Conservation (phyloP, 371 early-diverging fungal genomes). For the Fennellomyces sp. region DNA sequence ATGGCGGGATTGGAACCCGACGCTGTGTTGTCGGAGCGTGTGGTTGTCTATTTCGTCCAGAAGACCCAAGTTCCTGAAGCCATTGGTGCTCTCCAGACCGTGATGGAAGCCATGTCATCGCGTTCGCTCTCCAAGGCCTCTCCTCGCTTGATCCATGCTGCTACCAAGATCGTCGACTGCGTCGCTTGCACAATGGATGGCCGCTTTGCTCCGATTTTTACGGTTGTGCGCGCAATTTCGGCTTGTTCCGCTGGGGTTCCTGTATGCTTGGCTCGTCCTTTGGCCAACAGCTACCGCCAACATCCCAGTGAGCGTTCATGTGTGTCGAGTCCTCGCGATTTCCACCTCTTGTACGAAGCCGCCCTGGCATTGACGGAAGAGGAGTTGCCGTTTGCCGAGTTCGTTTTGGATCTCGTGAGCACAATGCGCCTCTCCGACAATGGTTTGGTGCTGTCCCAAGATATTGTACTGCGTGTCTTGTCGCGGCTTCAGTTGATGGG, state of each 20-base stretch:
- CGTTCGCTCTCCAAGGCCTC: constrained; percentile 31
- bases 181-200: background rate
- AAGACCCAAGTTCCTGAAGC: constrained; percentile 18
- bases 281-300: background rate
- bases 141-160: constrained; percentile 17
- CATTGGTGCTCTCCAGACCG: constrained; percentile 25
- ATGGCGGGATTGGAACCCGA: constrained; percentile 20
- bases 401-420: background rate
- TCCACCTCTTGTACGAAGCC: constrained; percentile 2
- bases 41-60: constrained; percentile 17
- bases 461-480: constrained; percentile 4
- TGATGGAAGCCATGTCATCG: constrained; percentile 27
- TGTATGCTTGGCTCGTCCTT: background rate
- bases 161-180: constrained; percentile 1
- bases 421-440: background rate
- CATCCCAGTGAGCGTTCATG: background rate
- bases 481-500: background rate
- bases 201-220: background rate
- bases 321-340: background rate
- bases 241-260: background rate
- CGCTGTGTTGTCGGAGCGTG: constrained; percentile 11
- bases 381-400: background rate
- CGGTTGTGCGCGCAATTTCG: constrained; percentile 8
- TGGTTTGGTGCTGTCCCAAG: background rate
- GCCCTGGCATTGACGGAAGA: constrained; percentile 1